These are phyloP conservation scores for Candida chilensis DNA, from an alignment of 805 yeast species.

Conservation along the genomic window DNA sequence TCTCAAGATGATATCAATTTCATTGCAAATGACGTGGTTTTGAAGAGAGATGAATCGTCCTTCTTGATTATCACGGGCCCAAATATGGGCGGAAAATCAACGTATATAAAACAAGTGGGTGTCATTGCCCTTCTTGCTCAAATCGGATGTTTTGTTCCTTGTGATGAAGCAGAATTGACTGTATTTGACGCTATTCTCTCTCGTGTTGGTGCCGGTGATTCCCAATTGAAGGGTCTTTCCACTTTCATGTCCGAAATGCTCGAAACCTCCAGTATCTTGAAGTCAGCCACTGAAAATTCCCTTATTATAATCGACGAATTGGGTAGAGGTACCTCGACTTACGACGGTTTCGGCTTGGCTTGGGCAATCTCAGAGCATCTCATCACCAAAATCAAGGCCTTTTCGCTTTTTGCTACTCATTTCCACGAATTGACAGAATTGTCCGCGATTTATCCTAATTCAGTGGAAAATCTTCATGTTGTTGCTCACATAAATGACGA, in stretches of 20 bases:
- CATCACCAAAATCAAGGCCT: conserved; percentile 60
- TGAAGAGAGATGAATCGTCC: conserved; percentile 48
- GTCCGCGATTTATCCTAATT: conserved; percentile 42
- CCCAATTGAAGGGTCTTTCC: conserved; percentile 93
- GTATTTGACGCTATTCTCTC: conserved; percentile 89
- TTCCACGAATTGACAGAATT: conserved; percentile 91
- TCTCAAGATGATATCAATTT: conserved; percentile 86
- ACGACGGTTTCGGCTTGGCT: conserved; percentile 96
- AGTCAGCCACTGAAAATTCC: conserved; percentile 70
- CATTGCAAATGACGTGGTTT: conserved; percentile 80
- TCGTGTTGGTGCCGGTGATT: conserved; percentile 98
- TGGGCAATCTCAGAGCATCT: conserved; percentile 92
- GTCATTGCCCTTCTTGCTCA: conserved; percentile 83
- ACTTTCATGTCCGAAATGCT: conserved; percentile 97
- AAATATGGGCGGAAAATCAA: conserved; percentile 96
- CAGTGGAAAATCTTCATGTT: conserved; percentile 81
- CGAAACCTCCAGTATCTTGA: conserved; percentile 82
- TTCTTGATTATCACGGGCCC: conserved; percentile 91
- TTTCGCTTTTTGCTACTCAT: conserved; percentile 92
- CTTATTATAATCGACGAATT: conserved; percentile 88
- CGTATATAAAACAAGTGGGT: conserved; percentile 85
- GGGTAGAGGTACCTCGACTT: conserved; percentile 84
- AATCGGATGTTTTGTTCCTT: conserved; percentile 85
- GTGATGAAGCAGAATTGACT: conserved; percentile 65
- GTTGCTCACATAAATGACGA: conserved; percentile 75